Percentiles rank a stretch among this genome's conserved stretches.
Conservation (phyloP, 371 early-diverging fungal genomes). For the Rhizopus stolonifer region DNA sequence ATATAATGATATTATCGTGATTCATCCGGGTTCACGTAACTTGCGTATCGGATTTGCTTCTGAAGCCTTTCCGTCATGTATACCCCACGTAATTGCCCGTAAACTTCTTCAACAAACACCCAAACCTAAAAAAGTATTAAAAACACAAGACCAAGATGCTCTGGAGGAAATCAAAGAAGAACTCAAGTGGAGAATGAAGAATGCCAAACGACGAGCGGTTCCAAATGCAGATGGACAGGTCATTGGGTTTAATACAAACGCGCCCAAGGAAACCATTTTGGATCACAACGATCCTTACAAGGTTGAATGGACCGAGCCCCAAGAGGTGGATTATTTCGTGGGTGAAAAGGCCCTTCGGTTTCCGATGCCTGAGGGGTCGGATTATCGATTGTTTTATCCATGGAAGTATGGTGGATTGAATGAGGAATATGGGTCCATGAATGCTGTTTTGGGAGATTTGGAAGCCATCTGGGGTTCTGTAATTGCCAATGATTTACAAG, state of each 20-base stretch:
- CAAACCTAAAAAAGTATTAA: constrained; percentile 15
- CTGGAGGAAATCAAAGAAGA: constrained; percentile 58
- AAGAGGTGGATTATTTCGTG: constrained; percentile 47
- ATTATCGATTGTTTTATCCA: constrained; percentile 60
- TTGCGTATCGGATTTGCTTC: constrained; percentile 79
- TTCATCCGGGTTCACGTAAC: constrained; percentile 86
- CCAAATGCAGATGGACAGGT: constrained; percentile 75
- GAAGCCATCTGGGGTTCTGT: constrained; percentile 77
- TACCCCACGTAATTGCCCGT: constrained; percentile 84
- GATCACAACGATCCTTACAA: constrained; percentile 91
- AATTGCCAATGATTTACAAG: constrained; percentile 71
- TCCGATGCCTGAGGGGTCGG: constrained; percentile 33
- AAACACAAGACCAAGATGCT: constrained; percentile 28
- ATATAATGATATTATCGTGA: constrained; percentile 67
- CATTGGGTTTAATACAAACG: constrained; percentile 67
- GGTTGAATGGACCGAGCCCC: constrained; percentile 74
- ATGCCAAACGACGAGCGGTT: constrained; percentile 75
- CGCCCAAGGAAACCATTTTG: constrained; percentile 67
- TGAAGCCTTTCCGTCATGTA: constrained; percentile 75
- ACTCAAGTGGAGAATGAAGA: constrained; percentile 73
- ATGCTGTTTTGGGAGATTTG: constrained; percentile 72
- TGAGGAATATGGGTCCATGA: constrained; percentile 63
- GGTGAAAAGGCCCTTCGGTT: constrained; percentile 60
- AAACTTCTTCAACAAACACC: constrained; percentile 22
- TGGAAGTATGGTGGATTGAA: constrained; percentile 77